Conservation (phyloP, 1,139 yeast species). For the Yamadazyma buinensis region DNA sequence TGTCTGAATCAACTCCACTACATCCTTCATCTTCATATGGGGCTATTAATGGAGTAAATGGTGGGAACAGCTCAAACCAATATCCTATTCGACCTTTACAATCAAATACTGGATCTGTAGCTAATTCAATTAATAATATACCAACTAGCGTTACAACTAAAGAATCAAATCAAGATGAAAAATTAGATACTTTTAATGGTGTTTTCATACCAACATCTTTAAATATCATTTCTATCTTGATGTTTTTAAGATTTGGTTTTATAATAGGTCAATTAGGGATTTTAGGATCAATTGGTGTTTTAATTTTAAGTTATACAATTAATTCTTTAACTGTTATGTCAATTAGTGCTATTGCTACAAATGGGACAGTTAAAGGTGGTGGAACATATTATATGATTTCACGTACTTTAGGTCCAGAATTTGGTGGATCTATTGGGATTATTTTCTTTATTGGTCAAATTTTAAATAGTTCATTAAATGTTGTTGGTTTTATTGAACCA, state of each 20-base stretch:
- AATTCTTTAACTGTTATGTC: slow-evolving; percentile 69
- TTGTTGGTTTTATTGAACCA: slow-evolving; percentile 78
- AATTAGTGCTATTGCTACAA: slow-evolving; percentile 75
- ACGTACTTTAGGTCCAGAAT: slow-evolving; percentile 75
- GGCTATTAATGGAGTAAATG: no score
- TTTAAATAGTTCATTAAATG: slow-evolving; percentile 70
- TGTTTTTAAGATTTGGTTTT: slow-evolving; percentile 79
- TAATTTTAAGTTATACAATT: slow-evolving; percentile 60
- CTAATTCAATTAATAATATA: no score
- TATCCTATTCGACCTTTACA: no score
- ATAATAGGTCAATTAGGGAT: slow-evolving; percentile 78
- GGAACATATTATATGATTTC: slow-evolving; percentile 85
- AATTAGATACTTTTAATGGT: slow-evolving; percentile 72
- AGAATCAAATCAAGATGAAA: slow-evolving; percentile 17
- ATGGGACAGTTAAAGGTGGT: slow-evolving; percentile 81
- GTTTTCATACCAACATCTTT: slow-evolving; percentile 75
- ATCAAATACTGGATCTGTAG: no score
- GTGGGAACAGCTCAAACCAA: no score
- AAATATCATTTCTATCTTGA: slow-evolving; percentile 73
- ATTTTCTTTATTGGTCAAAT: slow-evolving; percentile 77
- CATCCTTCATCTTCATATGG: no score
- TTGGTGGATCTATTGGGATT: slow-evolving; percentile 80
- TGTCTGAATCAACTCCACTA: no score
- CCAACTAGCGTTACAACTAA: not conserved
- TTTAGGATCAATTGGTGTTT: slow-evolving; percentile 54